Evolutionary conservation across 306 rosid species (phyloP), one percentile per base, ranked within the genome.

Genomic region (Sphenostylis stenocarpa): DNA sequence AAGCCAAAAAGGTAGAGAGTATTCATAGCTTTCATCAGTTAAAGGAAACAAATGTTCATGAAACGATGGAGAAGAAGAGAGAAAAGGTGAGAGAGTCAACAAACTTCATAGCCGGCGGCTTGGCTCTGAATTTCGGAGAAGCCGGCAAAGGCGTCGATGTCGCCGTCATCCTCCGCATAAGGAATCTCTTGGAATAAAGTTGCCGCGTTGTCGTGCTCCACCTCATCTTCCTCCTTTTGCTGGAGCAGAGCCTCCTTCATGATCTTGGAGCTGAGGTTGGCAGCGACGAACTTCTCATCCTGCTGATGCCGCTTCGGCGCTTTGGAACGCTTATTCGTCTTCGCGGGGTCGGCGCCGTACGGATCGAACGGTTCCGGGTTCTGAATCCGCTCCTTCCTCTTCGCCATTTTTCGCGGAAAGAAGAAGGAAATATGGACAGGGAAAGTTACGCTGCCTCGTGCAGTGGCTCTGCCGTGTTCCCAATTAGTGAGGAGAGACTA

Each of bases 171-270:
- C 0, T 31, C 84, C 9, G 41, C 85, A 2, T 48, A 70, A 6
- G 81, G 70, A 0, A 72, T n/a, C 17, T 85, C 88, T 13, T 57
- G 71, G 13, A 73, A 72, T 4, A 88, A 67, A 38, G 72, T 53
- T 33, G 70, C 79, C n/a, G 63, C 3, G 7, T 49, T 76, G 53
- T 82, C 51, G 16, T 65, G 82, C 1, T 63, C 83, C 0, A 62
- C 83, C 19, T 65, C 91, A 8, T 84, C 88, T 49, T 90, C 62
- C 79, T 92, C 98, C 74, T 70, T 84, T 81, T 88, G 89, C 82
- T 95, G 98, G 80, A 86, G 69, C 84, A 79, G 79, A 67, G 98
- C 96, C 67, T 87, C 84, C 71, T 90, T 92, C 76, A 92, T 86
- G 47, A 95, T 92, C 86, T 89, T 95, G 5, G 96, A 84, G 78